phyloP scores from a whole-genome alignment of 352 stramenopile species.

The Globisporangium perplexum region DNA sequence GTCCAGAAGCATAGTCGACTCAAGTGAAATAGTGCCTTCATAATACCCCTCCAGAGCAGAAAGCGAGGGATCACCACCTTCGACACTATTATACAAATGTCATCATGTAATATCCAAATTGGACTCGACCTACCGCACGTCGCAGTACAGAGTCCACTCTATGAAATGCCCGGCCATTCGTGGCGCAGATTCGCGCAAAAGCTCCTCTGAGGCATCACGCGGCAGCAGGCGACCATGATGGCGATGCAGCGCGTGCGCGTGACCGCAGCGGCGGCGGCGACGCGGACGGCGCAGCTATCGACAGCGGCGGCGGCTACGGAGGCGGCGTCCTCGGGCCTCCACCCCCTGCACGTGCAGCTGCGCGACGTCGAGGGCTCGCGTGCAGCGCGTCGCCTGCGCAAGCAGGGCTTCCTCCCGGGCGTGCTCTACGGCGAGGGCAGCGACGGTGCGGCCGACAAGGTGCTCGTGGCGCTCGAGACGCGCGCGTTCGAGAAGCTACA shows the following conservation, averaged over 20 bases:
- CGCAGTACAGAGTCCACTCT: neutral
- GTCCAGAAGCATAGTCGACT: no score
- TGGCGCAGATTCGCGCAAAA: conserved; percentile 12
- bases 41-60: no score
- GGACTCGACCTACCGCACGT: neutral
- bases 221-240: conserved; percentile 26
- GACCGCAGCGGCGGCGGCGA: conserved; percentile 1
- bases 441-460: conserved; percentile 56
- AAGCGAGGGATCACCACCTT: neutral
- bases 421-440: conserved; percentile 81
- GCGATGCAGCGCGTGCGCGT: conserved; percentile 34
- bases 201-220: conserved; percentile 3
- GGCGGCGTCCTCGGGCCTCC: conserved; percentile 5
- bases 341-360: conserved; percentile 47
- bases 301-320: conserved; percentile 25
- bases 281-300: conserved; percentile 44
- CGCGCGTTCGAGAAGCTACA: conserved; percentile 77
- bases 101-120: neutral
- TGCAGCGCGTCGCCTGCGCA: conserved; percentile 73
- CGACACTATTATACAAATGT: neutral
- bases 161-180: conserved; percentile 4
- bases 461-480: conserved; percentile 71
- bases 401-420: conserved; percentile 71
- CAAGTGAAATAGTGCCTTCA: no score
- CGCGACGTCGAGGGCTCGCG: conserved; percentile 67